A percentile compares a stretch with the other conserved stretches of the same genome.
Evolutionary conservation across 768 basidiomycete species (phyloP).

Genomic region (Boletellus ananiceps): DNA sequence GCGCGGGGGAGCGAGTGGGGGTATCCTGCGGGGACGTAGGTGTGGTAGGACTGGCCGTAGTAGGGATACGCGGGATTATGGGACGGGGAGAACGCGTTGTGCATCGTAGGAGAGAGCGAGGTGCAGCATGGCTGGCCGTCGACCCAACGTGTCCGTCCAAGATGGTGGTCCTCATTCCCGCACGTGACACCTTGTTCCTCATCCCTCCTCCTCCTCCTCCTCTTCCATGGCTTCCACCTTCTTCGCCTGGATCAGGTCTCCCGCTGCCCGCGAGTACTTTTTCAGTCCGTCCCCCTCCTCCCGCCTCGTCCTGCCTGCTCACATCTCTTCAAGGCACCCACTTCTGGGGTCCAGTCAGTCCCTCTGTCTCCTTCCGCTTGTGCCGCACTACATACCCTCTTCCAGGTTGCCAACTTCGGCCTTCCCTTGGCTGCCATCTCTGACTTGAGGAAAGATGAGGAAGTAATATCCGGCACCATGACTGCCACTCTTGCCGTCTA

Average conservation of each 20-base stretch:
- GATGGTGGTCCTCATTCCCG: not conserved
- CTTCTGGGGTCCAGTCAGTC: conserved; percentile 94
- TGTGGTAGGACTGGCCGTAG: conserved; percentile 43
- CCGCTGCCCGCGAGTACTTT: conserved; percentile 90
- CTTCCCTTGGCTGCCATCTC: conserved; percentile 89
- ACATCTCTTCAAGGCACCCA: conserved; percentile 67
- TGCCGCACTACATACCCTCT: conserved; percentile 5
- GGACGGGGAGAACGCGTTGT: conserved; percentile 28
- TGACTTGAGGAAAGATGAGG: conserved; percentile 91
- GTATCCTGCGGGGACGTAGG: conserved; percentile 31
- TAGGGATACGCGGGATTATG: conserved; percentile 44
- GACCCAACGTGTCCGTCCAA: not conserved
- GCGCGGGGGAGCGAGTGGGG: conserved; percentile 18
- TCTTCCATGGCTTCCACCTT: conserved; percentile 75
- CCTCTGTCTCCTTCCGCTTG: conserved; percentile 1
- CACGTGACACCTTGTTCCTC: conserved; percentile 11
- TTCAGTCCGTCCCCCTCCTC: conserved; percentile 59
- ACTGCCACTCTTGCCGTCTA: conserved; percentile 85
- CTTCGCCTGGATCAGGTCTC: conserved; percentile 85
- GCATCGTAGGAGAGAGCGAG: conserved; percentile 23
- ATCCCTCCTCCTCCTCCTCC: not conserved
- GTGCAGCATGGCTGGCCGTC: conserved; percentile 19
- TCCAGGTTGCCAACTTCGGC: conserved; percentile 96
- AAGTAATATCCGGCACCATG: conserved; percentile 96
- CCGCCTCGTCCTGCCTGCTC: conserved; percentile 5